phyloP scores from a whole-genome alignment of 1,139 yeast species.

The Pichia sp. region DNA sequence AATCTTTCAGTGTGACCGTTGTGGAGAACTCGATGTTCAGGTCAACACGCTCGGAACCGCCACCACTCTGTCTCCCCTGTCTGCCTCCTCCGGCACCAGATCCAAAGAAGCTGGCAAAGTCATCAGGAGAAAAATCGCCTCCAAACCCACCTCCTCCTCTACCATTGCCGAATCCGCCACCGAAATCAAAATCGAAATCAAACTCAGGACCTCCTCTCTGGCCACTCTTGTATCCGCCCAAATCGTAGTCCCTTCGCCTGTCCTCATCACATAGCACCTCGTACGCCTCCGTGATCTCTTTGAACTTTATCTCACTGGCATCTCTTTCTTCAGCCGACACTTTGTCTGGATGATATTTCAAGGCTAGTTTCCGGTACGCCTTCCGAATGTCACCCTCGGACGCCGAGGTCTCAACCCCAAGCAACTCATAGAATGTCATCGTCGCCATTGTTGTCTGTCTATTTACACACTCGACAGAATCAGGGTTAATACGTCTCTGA shows the following conservation, averaged over 20 bases:
- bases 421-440: slow-evolving; percentile 59
- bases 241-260: slow-evolving; percentile 82
- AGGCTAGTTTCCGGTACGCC: slow-evolving; percentile 89
- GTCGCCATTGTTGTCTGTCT: background rate
- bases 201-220: slow-evolving; percentile 10
- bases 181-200: slow-evolving; percentile 17
- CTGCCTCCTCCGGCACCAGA: slow-evolving; percentile 29
- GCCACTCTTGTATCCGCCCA: slow-evolving; percentile 36
- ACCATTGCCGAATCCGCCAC: slow-evolving; percentile 8
- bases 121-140: slow-evolving; percentile 51
- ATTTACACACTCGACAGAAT: background rate
- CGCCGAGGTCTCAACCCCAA: slow-evolving; percentile 78
- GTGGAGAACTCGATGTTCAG: slow-evolving; percentile 62
- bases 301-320: slow-evolving; percentile 90
- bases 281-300: slow-evolving; percentile 89
- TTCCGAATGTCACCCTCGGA: slow-evolving; percentile 80
- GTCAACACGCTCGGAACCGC: background rate
- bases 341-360: slow-evolving; percentile 94
- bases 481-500: background rate
- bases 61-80: background rate
- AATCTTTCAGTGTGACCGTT: slow-evolving; percentile 65
- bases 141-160: slow-evolving; percentile 16
- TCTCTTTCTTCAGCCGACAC: slow-evolving; percentile 50
- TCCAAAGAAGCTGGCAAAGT: slow-evolving; percentile 68
- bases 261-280: slow-evolving; percentile 82